Base-by-base conservation (phyloP, 108 stramenopile species). In the Skeletonema grethae region DNA sequence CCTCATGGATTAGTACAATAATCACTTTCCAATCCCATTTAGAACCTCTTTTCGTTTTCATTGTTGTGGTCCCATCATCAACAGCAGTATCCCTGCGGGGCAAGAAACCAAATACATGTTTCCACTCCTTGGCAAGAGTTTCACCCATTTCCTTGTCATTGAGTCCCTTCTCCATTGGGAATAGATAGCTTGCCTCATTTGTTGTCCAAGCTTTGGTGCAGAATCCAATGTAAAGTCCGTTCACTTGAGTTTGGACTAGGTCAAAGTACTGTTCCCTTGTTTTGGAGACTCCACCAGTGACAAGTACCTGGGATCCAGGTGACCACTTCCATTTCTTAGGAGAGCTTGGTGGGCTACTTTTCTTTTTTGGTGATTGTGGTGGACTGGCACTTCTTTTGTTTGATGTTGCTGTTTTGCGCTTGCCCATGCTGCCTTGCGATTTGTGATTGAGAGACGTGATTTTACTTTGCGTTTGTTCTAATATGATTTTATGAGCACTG, bases 211-310 rank as follows among this genome's bases (percentile, higher is more conserved):
- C 16, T 53, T 53, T 53, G 6, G 50, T 20, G 22, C 50, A 53
- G 50, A 53, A 53, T 22, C 50, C 50, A 22, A 53, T 53, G n/a
- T 24, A 53, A 53, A 53, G n/a, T 53, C 50, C 50, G 1, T 53
- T n/a, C 4, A 53, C 50, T 22, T 22, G 50, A n/a, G 50, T 53
- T 53, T 0, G 7, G n/a, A 53, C 50, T 4, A 53, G 50, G n/a
- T 53, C 50, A 53, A 53, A n/a, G n/a, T 24, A n/a, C 5, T 53
- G 50, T 53, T 53, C 50, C n/a, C 50, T 53, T 6, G 16, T n/a
- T 53, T 53, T 53, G 20, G 8, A 16, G 9, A 2, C 46, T 46
- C 16, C 46, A 46, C 4, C n/a, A 53, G 22, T 22, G 6, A 7
- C 4, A 7, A 53, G 20, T 16, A 22, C 50, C 3, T n/a, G 50